Conservation (phyloP, 768 basidiomycete species). For the Dictyophora rubrovolvata region DNA sequence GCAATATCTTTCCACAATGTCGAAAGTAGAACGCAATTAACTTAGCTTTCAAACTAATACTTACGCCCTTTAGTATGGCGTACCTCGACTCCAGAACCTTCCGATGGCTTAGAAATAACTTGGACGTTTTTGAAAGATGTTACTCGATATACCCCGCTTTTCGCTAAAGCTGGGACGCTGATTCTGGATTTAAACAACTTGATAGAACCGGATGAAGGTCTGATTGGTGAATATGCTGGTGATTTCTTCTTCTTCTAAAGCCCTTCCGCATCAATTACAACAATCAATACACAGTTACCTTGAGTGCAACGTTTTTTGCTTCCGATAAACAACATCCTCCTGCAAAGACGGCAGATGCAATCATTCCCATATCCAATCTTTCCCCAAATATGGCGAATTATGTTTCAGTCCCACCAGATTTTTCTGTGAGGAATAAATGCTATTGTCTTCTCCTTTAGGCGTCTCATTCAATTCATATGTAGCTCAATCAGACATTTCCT, state of each 20-base stretch:
- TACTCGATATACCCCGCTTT: slow-evolving; percentile 61
- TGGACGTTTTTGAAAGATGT: slow-evolving; percentile 75
- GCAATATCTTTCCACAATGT: slow-evolving; percentile 70
- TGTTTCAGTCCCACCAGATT: slow-evolving; percentile 65
- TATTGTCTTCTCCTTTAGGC: neutral
- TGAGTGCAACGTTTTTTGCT: slow-evolving; percentile 64
- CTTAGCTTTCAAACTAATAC: neutral
- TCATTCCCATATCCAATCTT: slow-evolving; percentile 62
- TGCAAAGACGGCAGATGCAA: slow-evolving; percentile 48
- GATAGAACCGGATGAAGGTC: slow-evolving; percentile 31
- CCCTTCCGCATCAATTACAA: neutral
- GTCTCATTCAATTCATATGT: neutral
- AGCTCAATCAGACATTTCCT: slow-evolving; percentile 64
- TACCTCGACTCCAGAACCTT: slow-evolving; percentile 73
- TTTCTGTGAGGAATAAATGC: slow-evolving; percentile 38
- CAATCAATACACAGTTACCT: slow-evolving; percentile 34
- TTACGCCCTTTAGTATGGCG: slow-evolving; percentile 48
- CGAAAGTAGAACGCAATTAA: slow-evolving; percentile 41
- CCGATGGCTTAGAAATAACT: slow-evolving; percentile 53
- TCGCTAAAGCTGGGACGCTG: slow-evolving; percentile 55
- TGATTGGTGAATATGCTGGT: slow-evolving; percentile 67
- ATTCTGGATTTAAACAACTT: slow-evolving; percentile 69
- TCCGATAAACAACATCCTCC: slow-evolving; percentile 48
- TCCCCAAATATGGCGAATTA: slow-evolving; percentile 55
- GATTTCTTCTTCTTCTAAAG: neutral